Base-by-base conservation (phyloP, 2,329 filamentous ascomycete genomes). In the Aurifilum marmelostoma region DNA sequence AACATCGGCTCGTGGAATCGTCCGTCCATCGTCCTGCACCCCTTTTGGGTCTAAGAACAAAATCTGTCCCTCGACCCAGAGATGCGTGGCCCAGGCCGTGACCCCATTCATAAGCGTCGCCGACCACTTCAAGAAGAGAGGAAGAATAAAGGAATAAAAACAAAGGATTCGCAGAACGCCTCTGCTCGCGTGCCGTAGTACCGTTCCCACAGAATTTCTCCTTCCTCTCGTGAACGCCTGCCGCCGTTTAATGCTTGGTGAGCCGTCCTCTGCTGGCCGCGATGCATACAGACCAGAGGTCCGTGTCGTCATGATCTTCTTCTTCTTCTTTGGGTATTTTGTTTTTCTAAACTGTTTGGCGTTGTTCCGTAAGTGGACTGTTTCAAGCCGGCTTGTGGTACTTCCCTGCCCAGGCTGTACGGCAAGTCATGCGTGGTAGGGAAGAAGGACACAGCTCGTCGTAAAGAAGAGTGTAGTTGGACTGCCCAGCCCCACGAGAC, bases 101-200 rank as follows among this genome's bases (percentile, higher is more conserved):
- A n/a, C n/a, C 56, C 4, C 29, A 18, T 37, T 9, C 18, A 32
- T 16, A 4, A 59, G 16, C 27, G 18, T 66, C 27, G 52, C 41
- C 34, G 24, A 34, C 41, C 18, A n/a, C n/a, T 24, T 27, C 37
- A 12, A n/a, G 8, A 14, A 47, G 41, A 21, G 21, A 21, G 21
- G 16, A 6, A 47, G 12, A 52, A 50, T n/a, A 21, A n/a, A 21
- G 7, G n/a, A n/a, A n/a, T n/a, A n/a, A 34, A 52, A 29, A 29
- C 27, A n/a, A n/a, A n/a, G n/a, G n/a, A 9, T 18, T 41, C 65
- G 58, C 58, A 63, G 37, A 67, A 67, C 65, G 65, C 65, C 65
- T 63, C 43, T 67, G 59, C 65, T 58, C 56, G 47, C 58, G 14
- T 47, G 2, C 59, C 32, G 59, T 67, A 34, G 29, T 27, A 62